These are phyloP conservation scores for Arthrobotrys entomopaga DNA, from an alignment of 2,329 filamentous ascomycete genomes.

Conservation along the genomic window DNA sequence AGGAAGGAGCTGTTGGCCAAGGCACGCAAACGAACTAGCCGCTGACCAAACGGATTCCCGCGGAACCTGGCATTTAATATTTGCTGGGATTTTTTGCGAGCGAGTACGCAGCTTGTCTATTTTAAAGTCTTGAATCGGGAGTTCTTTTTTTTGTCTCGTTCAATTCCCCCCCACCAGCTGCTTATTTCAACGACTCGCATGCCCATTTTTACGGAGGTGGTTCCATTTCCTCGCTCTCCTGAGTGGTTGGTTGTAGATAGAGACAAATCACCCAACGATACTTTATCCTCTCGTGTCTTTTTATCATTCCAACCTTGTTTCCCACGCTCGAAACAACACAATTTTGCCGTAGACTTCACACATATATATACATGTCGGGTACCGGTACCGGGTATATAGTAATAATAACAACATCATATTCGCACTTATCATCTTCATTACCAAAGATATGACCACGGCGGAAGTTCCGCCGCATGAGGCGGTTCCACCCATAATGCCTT, in stretches of 20 bases:
- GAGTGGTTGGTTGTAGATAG: conserved; percentile 8
- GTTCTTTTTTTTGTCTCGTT: not conserved
- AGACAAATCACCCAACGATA: not conserved
- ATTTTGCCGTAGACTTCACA: conserved; percentile 1
- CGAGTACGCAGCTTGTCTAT: conserved; percentile 22
- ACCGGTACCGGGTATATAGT: not conserved
- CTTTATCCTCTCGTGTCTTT: not conserved
- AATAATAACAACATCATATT: conserved; percentile 5
- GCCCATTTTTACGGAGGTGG: conserved; percentile 9
- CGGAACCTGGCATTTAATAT: conserved; percentile 13
- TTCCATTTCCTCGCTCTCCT: not conserved
- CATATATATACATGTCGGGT: conserved; percentile 23
- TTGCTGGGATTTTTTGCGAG: conserved; percentile 5
- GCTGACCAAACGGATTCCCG: conserved; percentile 43
- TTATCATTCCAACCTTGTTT: conserved; percentile 6
- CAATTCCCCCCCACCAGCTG: conserved; percentile 19
- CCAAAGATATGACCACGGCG: conserved; percentile 26
- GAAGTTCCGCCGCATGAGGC: conserved; percentile 26
- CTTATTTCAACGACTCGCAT: conserved; percentile 53
- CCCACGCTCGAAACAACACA: conserved; percentile 27
- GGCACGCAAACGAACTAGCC: conserved; percentile 4
- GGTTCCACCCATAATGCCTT: conserved; percentile 13
- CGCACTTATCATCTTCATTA: not conserved
- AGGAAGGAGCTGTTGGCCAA: conserved; percentile 19
- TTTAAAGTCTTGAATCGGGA: conserved; percentile 28